Evolutionary conservation across 163 green algal genomes (phyloP), one percentile per base, ranked within the genome.

Genomic region (Chlorella variabilis): DNA sequence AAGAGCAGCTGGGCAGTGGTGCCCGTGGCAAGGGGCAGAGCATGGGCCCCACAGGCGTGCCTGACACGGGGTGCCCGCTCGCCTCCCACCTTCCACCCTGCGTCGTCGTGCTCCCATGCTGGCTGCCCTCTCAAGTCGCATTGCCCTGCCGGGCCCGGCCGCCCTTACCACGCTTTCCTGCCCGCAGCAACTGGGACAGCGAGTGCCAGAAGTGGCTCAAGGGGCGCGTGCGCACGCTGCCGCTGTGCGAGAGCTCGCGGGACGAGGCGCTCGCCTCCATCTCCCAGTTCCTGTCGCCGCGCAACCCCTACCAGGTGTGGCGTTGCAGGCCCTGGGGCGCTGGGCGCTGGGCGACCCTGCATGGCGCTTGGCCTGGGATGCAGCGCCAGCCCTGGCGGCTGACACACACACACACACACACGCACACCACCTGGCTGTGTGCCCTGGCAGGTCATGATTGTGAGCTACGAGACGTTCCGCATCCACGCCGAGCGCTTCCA

Each of bases 391-490:
- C n/a, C n/a, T n/a, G n/a, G n/a, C n/a, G n/a, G n/a, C n/a, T n/a
- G n/a, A n/a, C 36, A 33, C 58, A 2, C 21, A 4, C 23, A 4
- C 2, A 2, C 4, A 34, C 71, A n/a, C 48, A 13, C 31, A 54
- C 27, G 1, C 31, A 27, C 49, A 31, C n/a, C n/a, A n/a, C n/a
- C n/a, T n/a, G n/a, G n/a, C n/a, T n/a, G n/a, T n/a, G n/a, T n/a
- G n/a, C n/a, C n/a, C n/a, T n/a, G n/a, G 70, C 87, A 95, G 89
- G 89, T 97, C 25, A 87, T 97, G 15, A 95, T 97, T 82, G 88
- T 98, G 25, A 96, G 90, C 25, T 99, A 99, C 87, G 97, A 99
- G 88, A 99, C 97, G 2, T 99, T 99, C 90, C 89, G 97, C 1
- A 78, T 98, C 62, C 96, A 99, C 84, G 84, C 91, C 17, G 85